Evolutionary conservation across 306 rosid genomes (phyloP).

Genomic region (Hylodesmum podocarpum): DNA sequence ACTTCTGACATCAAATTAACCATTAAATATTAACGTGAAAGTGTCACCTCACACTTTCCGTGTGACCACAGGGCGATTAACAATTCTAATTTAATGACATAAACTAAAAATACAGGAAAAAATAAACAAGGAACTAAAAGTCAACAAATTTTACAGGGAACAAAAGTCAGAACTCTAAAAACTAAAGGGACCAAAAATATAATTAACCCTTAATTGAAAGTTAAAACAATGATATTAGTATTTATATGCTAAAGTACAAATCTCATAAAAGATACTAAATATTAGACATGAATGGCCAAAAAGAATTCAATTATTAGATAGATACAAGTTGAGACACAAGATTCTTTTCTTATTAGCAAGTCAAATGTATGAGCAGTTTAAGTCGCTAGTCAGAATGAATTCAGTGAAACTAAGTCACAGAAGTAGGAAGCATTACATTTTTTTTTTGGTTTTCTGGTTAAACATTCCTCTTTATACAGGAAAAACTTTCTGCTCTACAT

Average conservation of each 20-base stretch:
- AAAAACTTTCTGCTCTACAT: not conserved
- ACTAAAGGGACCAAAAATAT: too few relatives aligned
- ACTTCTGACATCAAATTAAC: too few relatives aligned
- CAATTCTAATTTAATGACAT: too few relatives aligned
- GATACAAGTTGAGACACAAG: not conserved
- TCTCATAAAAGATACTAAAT: not conserved
- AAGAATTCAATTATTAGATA: not conserved
- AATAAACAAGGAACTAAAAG: too few relatives aligned
- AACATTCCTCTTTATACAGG: not conserved
- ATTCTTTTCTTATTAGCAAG: not conserved
- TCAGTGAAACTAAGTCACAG: not conserved
- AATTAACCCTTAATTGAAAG: too few relatives aligned
- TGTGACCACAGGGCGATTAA: too few relatives aligned
- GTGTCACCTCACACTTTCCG: too few relatives aligned
- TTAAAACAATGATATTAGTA: not conserved
- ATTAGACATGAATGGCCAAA: not conserved
- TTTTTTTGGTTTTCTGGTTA: not conserved
- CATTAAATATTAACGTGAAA: too few relatives aligned
- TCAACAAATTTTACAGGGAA: too few relatives aligned
- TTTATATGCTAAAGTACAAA: not conserved
- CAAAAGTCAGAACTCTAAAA: too few relatives aligned
- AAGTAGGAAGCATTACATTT: not conserved
- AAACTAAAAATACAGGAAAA: too few relatives aligned
- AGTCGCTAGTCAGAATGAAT: not conserved
- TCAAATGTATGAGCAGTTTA: not conserved